These are phyloP conservation scores for Caryopteris hybrid DNA, from an alignment of 305 asterid species.

Conservation along the genomic window DNA sequence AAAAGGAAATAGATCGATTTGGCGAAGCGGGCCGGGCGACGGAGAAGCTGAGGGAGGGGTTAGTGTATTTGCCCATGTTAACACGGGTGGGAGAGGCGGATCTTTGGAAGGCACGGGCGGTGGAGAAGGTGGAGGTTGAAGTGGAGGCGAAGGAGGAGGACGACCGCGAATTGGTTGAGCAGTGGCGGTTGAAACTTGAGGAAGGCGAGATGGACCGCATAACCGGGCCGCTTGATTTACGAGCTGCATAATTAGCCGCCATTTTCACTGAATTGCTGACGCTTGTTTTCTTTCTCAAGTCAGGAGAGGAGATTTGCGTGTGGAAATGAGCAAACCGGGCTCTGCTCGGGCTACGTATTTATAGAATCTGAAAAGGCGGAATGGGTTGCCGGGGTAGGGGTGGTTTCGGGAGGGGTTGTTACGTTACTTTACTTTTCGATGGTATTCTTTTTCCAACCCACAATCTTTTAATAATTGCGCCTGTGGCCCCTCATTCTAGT, in stretches of 20 bases:
- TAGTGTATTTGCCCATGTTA: background rate
- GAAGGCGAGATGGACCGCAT: constrained; percentile 35
- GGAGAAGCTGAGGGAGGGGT: constrained; percentile 24
- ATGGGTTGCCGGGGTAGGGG: too few species aligned
- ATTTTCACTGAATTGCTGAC: constrained; percentile 12
- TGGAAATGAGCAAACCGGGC: constrained; percentile 29
- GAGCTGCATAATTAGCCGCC: constrained; percentile 29
- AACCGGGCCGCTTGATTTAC: constrained; percentile 35
- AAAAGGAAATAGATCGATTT: constrained; percentile 21
- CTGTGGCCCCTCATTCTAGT: constrained; percentile 12
- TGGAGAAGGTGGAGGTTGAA: constrained; percentile 17
- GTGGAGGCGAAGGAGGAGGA: constrained; percentile 28
- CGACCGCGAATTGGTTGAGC: too few species aligned
- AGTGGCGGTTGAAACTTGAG: constrained; percentile 25
- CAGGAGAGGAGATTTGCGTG: constrained; percentile 13
- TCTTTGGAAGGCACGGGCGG: constrained; percentile 21
- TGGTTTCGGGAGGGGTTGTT: background rate
- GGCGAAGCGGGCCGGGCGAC: constrained; percentile 22
- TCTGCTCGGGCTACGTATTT: constrained; percentile 19
- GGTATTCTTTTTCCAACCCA: background rate
- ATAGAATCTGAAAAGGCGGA: constrained; percentile 20
- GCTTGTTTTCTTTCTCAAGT: too few species aligned
- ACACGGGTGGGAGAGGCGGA: constrained; percentile 22
- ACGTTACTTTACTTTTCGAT: background rate
- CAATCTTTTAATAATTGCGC: constrained; percentile 13